Conservation (phyloP, 305 asterid species). For the Fraxinus greggii region DNA sequence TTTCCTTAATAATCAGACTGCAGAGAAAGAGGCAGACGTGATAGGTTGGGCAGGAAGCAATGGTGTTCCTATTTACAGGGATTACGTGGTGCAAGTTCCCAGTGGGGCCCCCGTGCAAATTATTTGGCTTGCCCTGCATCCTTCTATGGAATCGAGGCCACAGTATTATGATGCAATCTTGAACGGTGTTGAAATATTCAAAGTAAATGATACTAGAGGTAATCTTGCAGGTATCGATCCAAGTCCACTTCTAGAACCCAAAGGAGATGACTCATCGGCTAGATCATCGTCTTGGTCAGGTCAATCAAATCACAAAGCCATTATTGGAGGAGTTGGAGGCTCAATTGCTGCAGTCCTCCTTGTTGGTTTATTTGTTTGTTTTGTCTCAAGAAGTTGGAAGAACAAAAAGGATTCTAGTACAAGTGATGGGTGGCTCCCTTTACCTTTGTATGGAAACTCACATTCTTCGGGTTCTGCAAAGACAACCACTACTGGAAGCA, state of each 20-base stretch:
- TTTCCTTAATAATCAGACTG: constrained; percentile 70
- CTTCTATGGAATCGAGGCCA: constrained; percentile 32
- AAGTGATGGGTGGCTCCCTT: constrained; percentile 79
- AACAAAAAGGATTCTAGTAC: constrained; percentile 57
- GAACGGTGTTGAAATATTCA: constrained; percentile 80
- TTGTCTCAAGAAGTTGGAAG: constrained; percentile 35
- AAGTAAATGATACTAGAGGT: constrained; percentile 47
- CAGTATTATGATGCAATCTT: constrained; percentile 61
- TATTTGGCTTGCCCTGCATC: constrained; percentile 69
- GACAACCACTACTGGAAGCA: constrained; percentile 72
- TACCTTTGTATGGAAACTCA: constrained; percentile 74
- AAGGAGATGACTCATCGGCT: constrained; percentile 19
- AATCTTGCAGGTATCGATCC: constrained; percentile 80
- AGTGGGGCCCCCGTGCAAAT: constrained; percentile 54
- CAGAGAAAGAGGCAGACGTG: constrained; percentile 58
- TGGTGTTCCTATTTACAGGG: constrained; percentile 56
- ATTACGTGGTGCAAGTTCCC: constrained; percentile 58
- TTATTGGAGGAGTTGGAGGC: constrained; percentile 71
- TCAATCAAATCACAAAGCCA: constrained; percentile 33
- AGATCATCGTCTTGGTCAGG: constrained; percentile 30
- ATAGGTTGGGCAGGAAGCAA: constrained; percentile 56
- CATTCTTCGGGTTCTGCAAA: constrained; percentile 66
- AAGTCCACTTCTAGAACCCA: constrained; percentile 39
- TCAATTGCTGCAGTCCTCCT: constrained; percentile 56
- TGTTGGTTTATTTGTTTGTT: constrained; percentile 50